These are phyloP conservation scores for Spencermartinsiella europaea DNA, from an alignment of 805 yeast genomes.

Conservation along the genomic window DNA sequence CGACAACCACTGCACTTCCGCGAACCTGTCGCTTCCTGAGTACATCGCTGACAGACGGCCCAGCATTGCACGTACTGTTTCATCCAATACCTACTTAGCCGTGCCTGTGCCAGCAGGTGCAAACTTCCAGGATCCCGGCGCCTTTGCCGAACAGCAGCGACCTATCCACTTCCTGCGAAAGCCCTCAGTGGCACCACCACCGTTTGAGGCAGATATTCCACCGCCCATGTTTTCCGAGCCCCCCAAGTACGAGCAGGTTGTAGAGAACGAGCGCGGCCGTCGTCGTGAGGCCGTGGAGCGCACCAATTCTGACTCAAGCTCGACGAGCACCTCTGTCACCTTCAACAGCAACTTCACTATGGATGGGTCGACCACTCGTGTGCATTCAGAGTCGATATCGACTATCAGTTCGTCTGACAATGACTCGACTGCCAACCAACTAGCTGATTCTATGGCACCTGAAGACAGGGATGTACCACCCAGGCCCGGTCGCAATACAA, in stretches of 20 bases:
- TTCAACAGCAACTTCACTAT: not conserved
- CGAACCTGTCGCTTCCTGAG: slow-evolving; percentile 35
- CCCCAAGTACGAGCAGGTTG: slow-evolving; percentile 14
- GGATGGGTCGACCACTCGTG: not conserved
- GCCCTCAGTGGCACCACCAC: slow-evolving; percentile 60
- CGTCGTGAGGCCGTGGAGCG: not conserved
- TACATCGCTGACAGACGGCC: slow-evolving; percentile 23
- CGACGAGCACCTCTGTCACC: not conserved
- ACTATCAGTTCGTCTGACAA: not conserved
- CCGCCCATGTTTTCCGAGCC: slow-evolving; percentile 15
- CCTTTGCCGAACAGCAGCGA: slow-evolving; percentile 23
- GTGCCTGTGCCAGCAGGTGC: slow-evolving; percentile 7
- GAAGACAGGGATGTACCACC: no score
- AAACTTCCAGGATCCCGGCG: not conserved
- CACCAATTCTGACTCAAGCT: not conserved
- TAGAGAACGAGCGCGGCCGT: not conserved
- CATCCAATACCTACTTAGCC: slow-evolving; percentile 8
- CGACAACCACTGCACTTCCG: slow-evolving; percentile 53
- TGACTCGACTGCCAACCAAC: not conserved
- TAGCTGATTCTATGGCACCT: not conserved
- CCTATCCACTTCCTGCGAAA: slow-evolving; percentile 52
- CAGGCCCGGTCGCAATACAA: slow-evolving; percentile 2
- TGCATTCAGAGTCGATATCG: not conserved
- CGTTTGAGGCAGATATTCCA: slow-evolving; percentile 36
- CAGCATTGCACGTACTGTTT: slow-evolving; percentile 11